These are phyloP conservation scores for Sonneratia alba DNA, from an alignment of 345 rosid genomes.

Conservation along the genomic window DNA sequence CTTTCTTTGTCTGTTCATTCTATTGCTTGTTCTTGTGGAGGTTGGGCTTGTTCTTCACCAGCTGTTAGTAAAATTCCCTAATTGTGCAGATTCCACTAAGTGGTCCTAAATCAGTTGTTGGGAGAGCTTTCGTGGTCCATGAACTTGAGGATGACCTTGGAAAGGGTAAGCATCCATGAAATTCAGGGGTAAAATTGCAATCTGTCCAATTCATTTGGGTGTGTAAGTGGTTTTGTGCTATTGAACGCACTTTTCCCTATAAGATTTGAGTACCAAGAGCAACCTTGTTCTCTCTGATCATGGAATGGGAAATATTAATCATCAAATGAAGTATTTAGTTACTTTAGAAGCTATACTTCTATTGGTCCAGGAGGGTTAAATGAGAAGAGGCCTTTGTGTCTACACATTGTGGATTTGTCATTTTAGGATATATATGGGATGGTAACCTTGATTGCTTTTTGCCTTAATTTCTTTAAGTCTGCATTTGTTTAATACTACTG, in stretches of 20 bases:
- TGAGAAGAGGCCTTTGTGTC: background rate
- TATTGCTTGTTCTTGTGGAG: background rate
- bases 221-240: background rate
- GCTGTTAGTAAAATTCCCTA: background rate
- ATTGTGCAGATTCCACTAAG: conserved; percentile 59
- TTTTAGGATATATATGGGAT: background rate
- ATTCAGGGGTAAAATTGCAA: background rate
- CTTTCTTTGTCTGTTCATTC: background rate
- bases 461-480: background rate
- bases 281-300: background rate
- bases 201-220: background rate
- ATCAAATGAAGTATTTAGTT: background rate
- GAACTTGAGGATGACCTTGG: conserved; percentile 99
- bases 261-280: background rate
- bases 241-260: background rate
- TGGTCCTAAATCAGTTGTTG: conserved; percentile 74
- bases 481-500: background rate
- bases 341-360: background rate
- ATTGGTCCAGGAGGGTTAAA: background rate
- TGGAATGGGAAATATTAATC: background rate
- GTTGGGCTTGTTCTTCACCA: background rate
- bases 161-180: conserved; percentile 42
- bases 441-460: background rate
- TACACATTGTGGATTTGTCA: background rate
- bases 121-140: conserved; percentile 96